phyloP scores from a whole-genome alignment of 164 flowering plant species.

The Taxillus chinensis region DNA sequence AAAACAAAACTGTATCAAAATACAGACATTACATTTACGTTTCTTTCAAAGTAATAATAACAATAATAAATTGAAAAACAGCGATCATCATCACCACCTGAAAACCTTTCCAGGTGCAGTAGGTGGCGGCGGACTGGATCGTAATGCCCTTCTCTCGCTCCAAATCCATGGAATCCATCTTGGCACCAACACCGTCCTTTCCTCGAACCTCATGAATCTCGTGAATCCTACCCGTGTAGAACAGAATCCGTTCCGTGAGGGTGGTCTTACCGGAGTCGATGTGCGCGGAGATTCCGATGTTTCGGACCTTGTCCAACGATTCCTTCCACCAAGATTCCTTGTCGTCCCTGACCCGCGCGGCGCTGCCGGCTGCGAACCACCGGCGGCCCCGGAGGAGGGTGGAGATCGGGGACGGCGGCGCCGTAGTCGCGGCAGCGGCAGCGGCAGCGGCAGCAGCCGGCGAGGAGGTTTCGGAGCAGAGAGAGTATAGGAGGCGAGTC shows the following conservation, averaged over 20 bases:
- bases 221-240: conserved; percentile 84
- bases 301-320: conserved; percentile 64
- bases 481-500: conserved; percentile 48
- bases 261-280: conserved; percentile 98
- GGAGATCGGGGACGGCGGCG: conserved; percentile 24
- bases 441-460: conserved; percentile 7
- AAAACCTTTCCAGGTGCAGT: conserved; percentile 87
- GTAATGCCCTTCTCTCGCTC: conserved; percentile 98
- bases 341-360: conserved; percentile 49
- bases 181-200: conserved; percentile 91
- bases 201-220: conserved; percentile 98
- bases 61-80: too few species aligned
- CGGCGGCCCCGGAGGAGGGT: conserved; percentile 33
- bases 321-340: conserved; percentile 85
- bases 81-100: conserved; percentile 35
- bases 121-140: conserved; percentile 96
- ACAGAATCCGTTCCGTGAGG: conserved; percentile 77
- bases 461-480: conserved; percentile 11
- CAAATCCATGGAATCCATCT: conserved; percentile 99
- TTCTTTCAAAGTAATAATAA: too few species aligned
- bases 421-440: conserved; percentile 1
- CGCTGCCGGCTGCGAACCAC: conserved; percentile 38
- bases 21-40: too few species aligned
- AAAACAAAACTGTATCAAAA: neutral
- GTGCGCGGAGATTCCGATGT: conserved; percentile 96